Evolutionary conservation across 2,329 filamentous ascomycete species (phyloP).

Genomic region (Penicillium hesseltinei): DNA sequence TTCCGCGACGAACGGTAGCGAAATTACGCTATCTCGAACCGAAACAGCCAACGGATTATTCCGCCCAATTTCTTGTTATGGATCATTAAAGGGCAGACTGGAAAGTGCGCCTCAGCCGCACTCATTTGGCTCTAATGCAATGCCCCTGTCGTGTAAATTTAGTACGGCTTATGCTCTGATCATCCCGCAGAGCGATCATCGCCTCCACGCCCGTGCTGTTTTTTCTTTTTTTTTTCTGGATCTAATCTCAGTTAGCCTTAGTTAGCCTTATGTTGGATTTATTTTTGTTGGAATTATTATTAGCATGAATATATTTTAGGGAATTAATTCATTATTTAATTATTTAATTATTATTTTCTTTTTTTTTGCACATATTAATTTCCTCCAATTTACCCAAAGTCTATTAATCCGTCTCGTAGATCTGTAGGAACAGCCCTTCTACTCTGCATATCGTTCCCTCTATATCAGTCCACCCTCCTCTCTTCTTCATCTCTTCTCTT

Average conservation of each 20-base stretch:
- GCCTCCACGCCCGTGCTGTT: slow-evolving; percentile 22
- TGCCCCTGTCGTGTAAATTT: slow-evolving; percentile 18
- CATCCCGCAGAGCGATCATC: slow-evolving; percentile 25
- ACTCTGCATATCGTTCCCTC: slow-evolving; percentile 15
- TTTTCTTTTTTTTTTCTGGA: slow-evolving; percentile 8
- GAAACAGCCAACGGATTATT: neutral
- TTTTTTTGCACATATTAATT: slow-evolving; percentile 12
- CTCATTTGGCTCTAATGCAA: slow-evolving; percentile 4
- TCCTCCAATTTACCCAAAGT: slow-evolving; percentile 16
- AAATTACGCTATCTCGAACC: neutral
- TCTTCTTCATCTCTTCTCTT: slow-evolving; percentile 20
- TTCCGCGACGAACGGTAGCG: neutral
- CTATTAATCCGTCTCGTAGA: slow-evolving; percentile 23
- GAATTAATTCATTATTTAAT: slow-evolving; percentile 2
- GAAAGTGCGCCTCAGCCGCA: slow-evolving; percentile 16
- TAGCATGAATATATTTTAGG: slow-evolving; percentile 4
- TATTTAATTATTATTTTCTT: slow-evolving; percentile 5
- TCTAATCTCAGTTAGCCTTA: slow-evolving; percentile 19
- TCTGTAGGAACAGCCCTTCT: slow-evolving; percentile 21
- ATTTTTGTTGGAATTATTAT: slow-evolving; percentile 9
- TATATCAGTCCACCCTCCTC: slow-evolving; percentile 28
- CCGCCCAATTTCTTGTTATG: neutral
- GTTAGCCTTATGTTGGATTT: slow-evolving; percentile 14
- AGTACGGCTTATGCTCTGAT: slow-evolving; percentile 25
- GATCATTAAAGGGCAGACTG: neutral